These are phyloP conservation scores for Yarrowia galli DNA, from an alignment of 1,139 yeast species.

Conservation along the genomic window DNA sequence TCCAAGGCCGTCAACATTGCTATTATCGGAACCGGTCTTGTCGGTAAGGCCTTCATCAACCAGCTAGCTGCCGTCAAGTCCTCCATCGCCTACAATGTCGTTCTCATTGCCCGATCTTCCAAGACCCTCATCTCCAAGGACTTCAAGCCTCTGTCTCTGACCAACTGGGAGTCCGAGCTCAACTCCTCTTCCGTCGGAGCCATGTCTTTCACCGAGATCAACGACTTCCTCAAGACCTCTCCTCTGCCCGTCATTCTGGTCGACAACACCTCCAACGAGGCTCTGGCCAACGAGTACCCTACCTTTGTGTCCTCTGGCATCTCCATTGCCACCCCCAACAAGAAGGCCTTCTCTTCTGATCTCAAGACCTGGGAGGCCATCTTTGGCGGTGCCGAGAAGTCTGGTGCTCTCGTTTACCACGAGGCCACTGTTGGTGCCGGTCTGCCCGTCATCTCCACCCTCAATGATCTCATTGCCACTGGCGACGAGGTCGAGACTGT, in stretches of 20 bases:
- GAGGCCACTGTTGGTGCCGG: slow-evolving; percentile 99
- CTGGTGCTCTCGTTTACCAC: slow-evolving; percentile 87
- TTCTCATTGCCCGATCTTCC: slow-evolving; percentile 76
- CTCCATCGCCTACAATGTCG: slow-evolving; percentile 66
- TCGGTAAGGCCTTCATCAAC: slow-evolving; percentile 87
- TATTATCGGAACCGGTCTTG: slow-evolving; percentile 91
- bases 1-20: slow-evolving; percentile 75
- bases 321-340: slow-evolving; percentile 96
- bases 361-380: slow-evolving; percentile 77
- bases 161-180: slow-evolving; percentile 61
- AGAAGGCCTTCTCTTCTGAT: slow-evolving; percentile 93
- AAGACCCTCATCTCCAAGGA: slow-evolving; percentile 73
- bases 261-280: slow-evolving; percentile 89
- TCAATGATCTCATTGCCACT: slow-evolving; percentile 84
- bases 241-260: slow-evolving; percentile 80
- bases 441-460: slow-evolving; percentile 86
- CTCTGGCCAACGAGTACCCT: slow-evolving; percentile 79
- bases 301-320: slow-evolving; percentile 75
- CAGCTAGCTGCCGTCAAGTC: slow-evolving; percentile 63
- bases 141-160: slow-evolving; percentile 72
- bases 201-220: slow-evolving; percentile 63
- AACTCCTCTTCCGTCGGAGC: slow-evolving; percentile 59
- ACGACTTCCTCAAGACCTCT: slow-evolving; percentile 68
- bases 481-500: slow-evolving; percentile 91
- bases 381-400: slow-evolving; percentile 59